Evolutionary conservation across 805 yeast genomes (phyloP).

Genomic region (Kockiozyma suomiensis): DNA sequence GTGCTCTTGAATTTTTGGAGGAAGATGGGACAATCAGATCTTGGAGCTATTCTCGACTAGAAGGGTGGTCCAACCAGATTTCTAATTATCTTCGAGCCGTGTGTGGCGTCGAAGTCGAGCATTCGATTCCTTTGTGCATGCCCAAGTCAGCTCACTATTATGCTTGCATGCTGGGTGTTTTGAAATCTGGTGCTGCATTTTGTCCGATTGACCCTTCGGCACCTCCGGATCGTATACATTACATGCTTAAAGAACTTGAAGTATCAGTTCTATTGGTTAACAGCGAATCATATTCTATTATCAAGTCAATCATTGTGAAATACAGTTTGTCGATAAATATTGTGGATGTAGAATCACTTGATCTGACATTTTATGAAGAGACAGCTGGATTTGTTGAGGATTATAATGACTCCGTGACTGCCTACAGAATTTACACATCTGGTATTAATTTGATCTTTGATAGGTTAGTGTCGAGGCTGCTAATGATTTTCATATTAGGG

Average conservation of each 20-base stretch:
- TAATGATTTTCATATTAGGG: constrained; percentile 15
- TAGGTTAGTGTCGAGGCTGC: background rate
- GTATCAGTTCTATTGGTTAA: constrained; percentile 20
- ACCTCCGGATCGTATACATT: constrained; percentile 22
- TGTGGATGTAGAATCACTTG: constrained; percentile 10
- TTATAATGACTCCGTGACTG: constrained; percentile 13
- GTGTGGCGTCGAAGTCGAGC: constrained; percentile 10
- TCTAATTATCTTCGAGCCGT: constrained; percentile 4
- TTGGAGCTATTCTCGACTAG: constrained; percentile 23
- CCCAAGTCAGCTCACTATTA: constrained; percentile 27
- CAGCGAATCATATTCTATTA: background rate
- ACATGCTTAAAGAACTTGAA: constrained; percentile 25
- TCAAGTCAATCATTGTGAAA: background rate
- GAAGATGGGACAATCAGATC: background rate
- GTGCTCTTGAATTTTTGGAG: constrained; percentile 28
- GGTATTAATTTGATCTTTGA: constrained; percentile 11
- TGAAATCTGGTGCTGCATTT: constrained; percentile 33
- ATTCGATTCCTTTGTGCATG: constrained; percentile 25
- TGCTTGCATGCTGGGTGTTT: constrained; percentile 16
- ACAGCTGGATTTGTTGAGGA: background rate
- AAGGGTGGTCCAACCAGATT: constrained; percentile 17
- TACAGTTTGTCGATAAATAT: background rate
- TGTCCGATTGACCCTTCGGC: constrained; percentile 31
- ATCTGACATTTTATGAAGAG: background rate
- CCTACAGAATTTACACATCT: constrained; percentile 35